Percentiles rank a stretch among this genome's conserved stretches.
These are phyloP conservation scores for Suillus discolor DNA, from an alignment of 768 basidiomycete genomes.

Conservation along the genomic window DNA sequence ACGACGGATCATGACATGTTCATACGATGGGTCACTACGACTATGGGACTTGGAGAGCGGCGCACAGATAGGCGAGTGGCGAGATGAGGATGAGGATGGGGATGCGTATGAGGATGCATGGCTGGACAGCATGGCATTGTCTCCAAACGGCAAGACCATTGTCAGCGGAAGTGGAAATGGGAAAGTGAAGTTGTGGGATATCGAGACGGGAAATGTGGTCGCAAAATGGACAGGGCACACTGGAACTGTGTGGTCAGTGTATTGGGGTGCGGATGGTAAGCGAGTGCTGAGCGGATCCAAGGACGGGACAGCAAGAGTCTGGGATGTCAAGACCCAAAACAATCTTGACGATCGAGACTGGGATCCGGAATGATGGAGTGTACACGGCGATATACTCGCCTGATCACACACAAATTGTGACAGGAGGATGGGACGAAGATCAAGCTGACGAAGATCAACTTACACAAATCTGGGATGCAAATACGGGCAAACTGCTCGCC, in stretches of 20 bases:
- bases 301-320: too few relatives aligned
- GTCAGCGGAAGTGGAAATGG: neutral
- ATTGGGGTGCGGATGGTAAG: neutral
- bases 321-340: neutral
- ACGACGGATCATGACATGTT: neutral
- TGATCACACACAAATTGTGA: neutral
- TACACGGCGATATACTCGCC: neutral
- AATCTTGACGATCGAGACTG: neutral
- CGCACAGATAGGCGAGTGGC: neutral
- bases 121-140: neutral
- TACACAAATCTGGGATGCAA: neutral
- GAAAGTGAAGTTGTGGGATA: neutral
- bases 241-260: neutral
- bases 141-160: neutral
- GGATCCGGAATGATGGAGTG: too few relatives aligned
- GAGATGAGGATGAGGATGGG: neutral
- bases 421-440: neutral
- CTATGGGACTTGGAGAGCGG: neutral
- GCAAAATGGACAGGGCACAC: neutral
- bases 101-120: accelerated
- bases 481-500: neutral
- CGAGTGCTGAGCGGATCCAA: neutral
- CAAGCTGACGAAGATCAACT: neutral
- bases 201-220: too few relatives aligned
- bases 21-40: neutral